Percentiles rank a stretch among this genome's conserved stretches.
Evolutionary conservation across 148 eudicot species (phyloP).

Genomic region (Vaccinium macrocarpon): DNA sequence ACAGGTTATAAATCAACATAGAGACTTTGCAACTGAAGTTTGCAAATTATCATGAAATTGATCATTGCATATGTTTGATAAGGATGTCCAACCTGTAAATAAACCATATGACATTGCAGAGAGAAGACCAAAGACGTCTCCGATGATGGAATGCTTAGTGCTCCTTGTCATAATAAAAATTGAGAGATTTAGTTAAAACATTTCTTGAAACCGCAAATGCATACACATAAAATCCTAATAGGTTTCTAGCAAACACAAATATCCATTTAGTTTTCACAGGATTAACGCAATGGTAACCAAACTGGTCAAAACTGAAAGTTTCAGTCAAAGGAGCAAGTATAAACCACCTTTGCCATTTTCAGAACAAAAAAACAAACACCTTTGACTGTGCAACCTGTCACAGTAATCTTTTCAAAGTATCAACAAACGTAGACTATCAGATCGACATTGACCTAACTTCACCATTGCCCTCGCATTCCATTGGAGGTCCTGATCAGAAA

Average conservation of each 20-base stretch:
- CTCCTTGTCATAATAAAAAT: slow-evolving; percentile 16
- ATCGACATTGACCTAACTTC: not conserved
- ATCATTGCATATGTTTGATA: not conserved
- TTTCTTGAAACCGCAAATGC: not conserved
- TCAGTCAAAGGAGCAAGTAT: not conserved
- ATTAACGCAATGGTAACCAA: not conserved
- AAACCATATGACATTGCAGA: slow-evolving; percentile 38
- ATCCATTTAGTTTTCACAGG: not conserved
- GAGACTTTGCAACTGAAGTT: not conserved
- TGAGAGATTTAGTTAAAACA: not conserved
- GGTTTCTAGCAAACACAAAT: not conserved
- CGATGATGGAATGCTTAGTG: slow-evolving; percentile 34
- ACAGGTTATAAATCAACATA: not conserved
- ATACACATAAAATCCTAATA: not conserved
- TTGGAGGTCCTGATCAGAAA: not conserved
- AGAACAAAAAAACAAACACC: not conserved
- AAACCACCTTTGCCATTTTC: not conserved
- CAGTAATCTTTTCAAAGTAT: not conserved
- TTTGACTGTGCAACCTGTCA: not conserved
- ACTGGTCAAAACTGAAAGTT: not conserved
- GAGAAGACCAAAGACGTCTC: slow-evolving; percentile 40
- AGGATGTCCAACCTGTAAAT: slow-evolving; percentile 29
- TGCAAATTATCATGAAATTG: not conserved
- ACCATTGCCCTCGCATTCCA: not conserved
- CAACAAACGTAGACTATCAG: not conserved